Conservation (phyloP, 2,329 filamentous ascomycete species). For the Cladorrhinum sp. region DNA sequence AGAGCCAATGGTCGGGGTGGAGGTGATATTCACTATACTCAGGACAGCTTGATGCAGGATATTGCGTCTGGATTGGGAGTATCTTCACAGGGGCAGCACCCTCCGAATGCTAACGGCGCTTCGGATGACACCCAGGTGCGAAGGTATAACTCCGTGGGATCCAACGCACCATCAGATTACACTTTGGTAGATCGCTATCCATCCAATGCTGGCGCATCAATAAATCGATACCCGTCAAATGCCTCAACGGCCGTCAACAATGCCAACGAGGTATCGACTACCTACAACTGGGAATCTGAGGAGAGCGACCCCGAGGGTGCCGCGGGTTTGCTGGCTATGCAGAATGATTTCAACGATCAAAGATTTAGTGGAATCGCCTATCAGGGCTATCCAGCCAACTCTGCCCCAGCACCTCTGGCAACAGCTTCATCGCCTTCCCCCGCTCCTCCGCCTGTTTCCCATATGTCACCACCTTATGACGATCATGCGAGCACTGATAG, state of each 20-base stretch:
- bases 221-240: conserved; percentile 40
- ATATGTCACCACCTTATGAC: conserved; percentile 47
- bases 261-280: conserved; percentile 35
- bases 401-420: conserved; percentile 2
- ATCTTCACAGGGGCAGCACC: conserved; percentile 37
- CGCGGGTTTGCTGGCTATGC: conserved; percentile 79
- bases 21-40: conserved; percentile 41
- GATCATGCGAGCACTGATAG: conserved; percentile 63
- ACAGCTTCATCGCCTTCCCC: conserved; percentile 12
- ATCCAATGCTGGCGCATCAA: conserved; percentile 27
- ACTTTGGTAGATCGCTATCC: conserved; percentile 24
- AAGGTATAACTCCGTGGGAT: conserved; percentile 50
- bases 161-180: conserved; percentile 33
- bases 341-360: conserved; percentile 73
- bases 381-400: conserved; percentile 35
- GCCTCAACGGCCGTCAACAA: conserved; percentile 39
- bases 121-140: conserved; percentile 44
- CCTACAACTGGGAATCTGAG: conserved; percentile 51
- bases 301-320: conserved; percentile 87
- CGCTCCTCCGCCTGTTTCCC: conserved; percentile 30
- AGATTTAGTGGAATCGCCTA: conserved; percentile 57
- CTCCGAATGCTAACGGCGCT: conserved; percentile 45
- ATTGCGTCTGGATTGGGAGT: conserved; percentile 54
- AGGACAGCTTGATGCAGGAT: conserved; percentile 56
- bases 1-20: conserved; percentile 35